These are phyloP conservation scores for Amyloporia xantha DNA, from an alignment of 768 basidiomycete genomes.

Conservation along the genomic window DNA sequence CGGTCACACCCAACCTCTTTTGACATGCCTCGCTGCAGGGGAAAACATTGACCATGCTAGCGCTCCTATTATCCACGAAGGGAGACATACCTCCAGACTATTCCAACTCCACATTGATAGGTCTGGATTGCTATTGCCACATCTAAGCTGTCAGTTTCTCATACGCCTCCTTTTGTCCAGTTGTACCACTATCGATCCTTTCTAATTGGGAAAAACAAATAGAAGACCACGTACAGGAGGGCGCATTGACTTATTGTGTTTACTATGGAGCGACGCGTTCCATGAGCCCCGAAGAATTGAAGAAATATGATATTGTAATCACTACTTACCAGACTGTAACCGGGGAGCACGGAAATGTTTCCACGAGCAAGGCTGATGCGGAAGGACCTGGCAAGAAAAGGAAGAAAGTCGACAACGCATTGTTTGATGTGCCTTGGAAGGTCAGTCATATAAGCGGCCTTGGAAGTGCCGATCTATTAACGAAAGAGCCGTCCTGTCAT, in stretches of 20 bases:
- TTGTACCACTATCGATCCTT: slow-evolving; percentile 75
- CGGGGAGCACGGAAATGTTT: slow-evolving; percentile 39
- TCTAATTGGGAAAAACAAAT: slow-evolving; percentile 90
- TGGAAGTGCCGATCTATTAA: too few species aligned
- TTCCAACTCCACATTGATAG: slow-evolving; percentile 72
- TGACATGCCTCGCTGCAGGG: slow-evolving; percentile 49
- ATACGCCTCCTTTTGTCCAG: slow-evolving; percentile 29
- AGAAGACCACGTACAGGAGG: slow-evolving; percentile 57
- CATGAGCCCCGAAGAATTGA: slow-evolving; percentile 51
- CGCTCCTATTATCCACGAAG: slow-evolving; percentile 75
- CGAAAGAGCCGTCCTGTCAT: neutral
- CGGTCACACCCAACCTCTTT: neutral
- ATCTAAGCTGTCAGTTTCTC: neutral
- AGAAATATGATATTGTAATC: slow-evolving; percentile 68
- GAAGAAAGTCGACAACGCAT: slow-evolving; percentile 48
- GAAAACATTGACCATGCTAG: slow-evolving; percentile 86
- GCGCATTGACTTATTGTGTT: slow-evolving; percentile 45
- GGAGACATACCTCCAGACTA: slow-evolving; percentile 48
- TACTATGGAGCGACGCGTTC: slow-evolving; percentile 72
- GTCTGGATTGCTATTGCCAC: slow-evolving; percentile 32
- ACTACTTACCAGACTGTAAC: slow-evolving; percentile 77
- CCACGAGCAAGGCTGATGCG: slow-evolving; percentile 22
- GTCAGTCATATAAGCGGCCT: too few species aligned
- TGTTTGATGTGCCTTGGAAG: slow-evolving; percentile 82
- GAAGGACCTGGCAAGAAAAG: slow-evolving; percentile 38